Conservation (phyloP, 2,329 filamentous ascomycete species). For the Cladosporium oxysporum region DNA sequence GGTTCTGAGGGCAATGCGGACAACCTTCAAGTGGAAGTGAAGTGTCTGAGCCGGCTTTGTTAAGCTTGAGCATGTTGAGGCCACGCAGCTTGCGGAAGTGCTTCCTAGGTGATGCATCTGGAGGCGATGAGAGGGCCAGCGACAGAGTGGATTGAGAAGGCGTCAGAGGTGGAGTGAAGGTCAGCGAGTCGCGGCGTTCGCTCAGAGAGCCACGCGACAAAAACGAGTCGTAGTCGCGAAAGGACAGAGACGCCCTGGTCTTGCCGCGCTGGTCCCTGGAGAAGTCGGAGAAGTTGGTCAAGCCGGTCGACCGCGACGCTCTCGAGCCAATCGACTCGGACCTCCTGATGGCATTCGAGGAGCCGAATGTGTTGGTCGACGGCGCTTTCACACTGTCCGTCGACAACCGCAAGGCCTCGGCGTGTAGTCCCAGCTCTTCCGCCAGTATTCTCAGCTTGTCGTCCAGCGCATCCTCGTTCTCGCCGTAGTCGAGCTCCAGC, state of each 20-base stretch:
- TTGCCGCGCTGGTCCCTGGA: constrained; percentile 31
- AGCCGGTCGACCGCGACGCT: constrained; percentile 38
- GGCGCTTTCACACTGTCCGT: constrained; percentile 18
- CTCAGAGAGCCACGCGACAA: constrained; percentile 31
- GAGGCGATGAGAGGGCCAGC: constrained; percentile 32
- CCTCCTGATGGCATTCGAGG: constrained; percentile 25
- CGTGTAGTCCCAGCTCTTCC: constrained; percentile 32
- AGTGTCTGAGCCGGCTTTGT: constrained; percentile 30
- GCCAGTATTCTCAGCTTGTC: constrained; percentile 31
- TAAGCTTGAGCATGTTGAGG: constrained; percentile 35
- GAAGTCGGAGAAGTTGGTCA: constrained; percentile 36
- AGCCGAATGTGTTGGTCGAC: constrained; percentile 24
- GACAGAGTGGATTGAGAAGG: constrained; percentile 37
- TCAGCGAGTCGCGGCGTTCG: constrained; percentile 30
- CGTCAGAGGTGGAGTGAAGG: constrained; percentile 33
- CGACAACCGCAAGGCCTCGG: constrained; percentile 18
- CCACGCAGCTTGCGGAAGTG: constrained; percentile 38
- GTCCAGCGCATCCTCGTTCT: constrained; percentile 35
- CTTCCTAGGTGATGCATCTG: constrained; percentile 33
- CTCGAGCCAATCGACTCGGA: constrained; percentile 37
- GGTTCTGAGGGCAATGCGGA: constrained; percentile 36
- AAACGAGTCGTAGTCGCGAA: constrained; percentile 39
- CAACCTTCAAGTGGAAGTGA: constrained; percentile 30
- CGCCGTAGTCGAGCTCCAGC: constrained; percentile 31
- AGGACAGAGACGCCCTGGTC: constrained; percentile 30